Base-by-base conservation (phyloP, 2,329 filamentous ascomycete genomes). In the Penicillium psychrosexuale region DNA sequence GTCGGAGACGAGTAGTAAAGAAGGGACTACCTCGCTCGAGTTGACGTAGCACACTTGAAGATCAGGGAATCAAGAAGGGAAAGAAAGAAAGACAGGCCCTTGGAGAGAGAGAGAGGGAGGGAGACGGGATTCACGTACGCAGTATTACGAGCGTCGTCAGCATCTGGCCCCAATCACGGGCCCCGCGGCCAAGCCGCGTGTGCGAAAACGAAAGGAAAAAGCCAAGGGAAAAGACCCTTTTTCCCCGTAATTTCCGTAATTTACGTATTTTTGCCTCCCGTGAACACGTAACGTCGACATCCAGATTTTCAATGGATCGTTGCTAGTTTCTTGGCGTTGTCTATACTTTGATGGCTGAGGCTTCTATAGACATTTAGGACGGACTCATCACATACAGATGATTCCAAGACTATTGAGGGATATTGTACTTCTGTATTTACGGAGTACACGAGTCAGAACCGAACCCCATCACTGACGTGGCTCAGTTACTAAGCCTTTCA, bases 81-180 rank as follows among this genome's bases (percentile, higher is more conserved):
- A 37, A 30, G 40, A 55, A 39, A 47, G 33, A 47, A 55, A 57
- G 55, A 56, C 47, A 57, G 51, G 46, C 47, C 53, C 51, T 55
- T 53, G 58, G 40, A 22, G 39, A 61, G 49, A 54, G 51, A 58
- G 53, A 52, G 52, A 45, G 56, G 47, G 50, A 39, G 55, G 53
- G 47, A 45, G 51, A 28, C 40, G 24, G 28, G 30, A 37, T 15
- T 53, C 34, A 53, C 51, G 54, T 61, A 58, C 57, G 47, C n/a
- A 46, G 58, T 55, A 64, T 64, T 61, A 64, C 61, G 65, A 68
- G 68, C 70, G 70, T 72, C 70, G 70, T 72, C 70, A 72, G 70
- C 70, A 62, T 66, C 55, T 64, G 53, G 59, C 65, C 66, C 70
- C 68, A 72, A 71, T 72, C 69, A 72, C 60, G 60, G 58, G 62